phyloP scores from a whole-genome alignment of 2,329 filamentous ascomycete species.

The Ustulina deusta region DNA sequence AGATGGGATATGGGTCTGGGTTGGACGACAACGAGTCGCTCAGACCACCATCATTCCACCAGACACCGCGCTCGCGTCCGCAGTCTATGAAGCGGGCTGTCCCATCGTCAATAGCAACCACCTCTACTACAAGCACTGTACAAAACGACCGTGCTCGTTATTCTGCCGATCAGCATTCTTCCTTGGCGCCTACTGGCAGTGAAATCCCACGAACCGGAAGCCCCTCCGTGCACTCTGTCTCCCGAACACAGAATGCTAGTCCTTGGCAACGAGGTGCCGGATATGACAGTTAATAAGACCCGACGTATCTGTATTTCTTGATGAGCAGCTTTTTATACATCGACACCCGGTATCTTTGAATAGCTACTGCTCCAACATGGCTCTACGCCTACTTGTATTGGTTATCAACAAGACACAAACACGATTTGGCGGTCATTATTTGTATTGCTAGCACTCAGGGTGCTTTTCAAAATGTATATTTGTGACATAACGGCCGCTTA shows the following conservation, averaged over 20 bases:
- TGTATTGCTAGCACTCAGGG: background rate
- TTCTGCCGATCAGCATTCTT: conserved; percentile 60
- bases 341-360: conserved; percentile 15
- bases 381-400: conserved; percentile 12
- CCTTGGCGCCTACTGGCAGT: conserved; percentile 39
- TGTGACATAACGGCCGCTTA: conserved; percentile 2
- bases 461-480: conserved; percentile 12
- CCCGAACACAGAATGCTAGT: conserved; percentile 53
- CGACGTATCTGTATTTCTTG: background rate
- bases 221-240: conserved; percentile 49
- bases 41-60: conserved; percentile 67
- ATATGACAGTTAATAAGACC: conserved; percentile 55
- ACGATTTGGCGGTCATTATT: background rate
- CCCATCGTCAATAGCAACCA: conserved; percentile 30
- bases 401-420: conserved; percentile 1
- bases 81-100: conserved; percentile 31
- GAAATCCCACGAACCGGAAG: conserved; percentile 45
- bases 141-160: conserved; percentile 55
- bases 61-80: conserved; percentile 55
- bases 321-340: background rate
- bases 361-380: conserved; percentile 1
- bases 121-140: conserved; percentile 40
- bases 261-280: conserved; percentile 68
- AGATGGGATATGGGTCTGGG: conserved; percentile 66
- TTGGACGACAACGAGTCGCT: conserved; percentile 76